Conservation (phyloP, 1,139 yeast genomes). For the Yamadazyma jaroonii region DNA sequence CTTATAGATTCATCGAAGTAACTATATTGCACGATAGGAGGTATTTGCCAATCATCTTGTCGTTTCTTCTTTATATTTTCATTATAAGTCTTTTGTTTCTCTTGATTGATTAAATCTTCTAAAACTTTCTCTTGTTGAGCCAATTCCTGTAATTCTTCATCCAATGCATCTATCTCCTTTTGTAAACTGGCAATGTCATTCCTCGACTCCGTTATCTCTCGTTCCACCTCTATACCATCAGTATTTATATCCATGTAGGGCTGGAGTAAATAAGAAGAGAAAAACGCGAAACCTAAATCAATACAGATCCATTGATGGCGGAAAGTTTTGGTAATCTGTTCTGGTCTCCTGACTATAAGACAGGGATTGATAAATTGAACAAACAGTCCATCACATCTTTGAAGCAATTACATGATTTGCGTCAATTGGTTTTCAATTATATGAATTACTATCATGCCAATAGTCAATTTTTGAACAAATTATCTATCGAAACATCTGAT, state of each 20-base stretch:
- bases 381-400: slow-evolving; percentile 33
- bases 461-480: slow-evolving; percentile 29
- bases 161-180: slow-evolving; percentile 15
- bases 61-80: slow-evolving; percentile 7
- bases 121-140: slow-evolving; percentile 1
- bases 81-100: slow-evolving; percentile 5
- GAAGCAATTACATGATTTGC: slow-evolving; percentile 41
- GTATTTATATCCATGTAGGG: no score
- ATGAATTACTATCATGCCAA: slow-evolving; percentile 38
- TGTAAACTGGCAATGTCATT: slow-evolving; percentile 16
- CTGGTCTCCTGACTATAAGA: slow-evolving; percentile 45
- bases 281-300: slow-evolving; percentile 3
- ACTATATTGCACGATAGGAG: slow-evolving; percentile 22
- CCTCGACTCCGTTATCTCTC: slow-evolving; percentile 8
- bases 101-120: slow-evolving; percentile 3
- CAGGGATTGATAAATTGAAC: slow-evolving; percentile 33
- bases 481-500: slow-evolving; percentile 5
- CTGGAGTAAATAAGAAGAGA: no score
- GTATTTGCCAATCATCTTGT: slow-evolving; percentile 7
- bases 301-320: background rate
- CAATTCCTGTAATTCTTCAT: slow-evolving; percentile 9
- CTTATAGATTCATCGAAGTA: slow-evolving; percentile 30
- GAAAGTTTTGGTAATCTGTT: slow-evolving; percentile 15
- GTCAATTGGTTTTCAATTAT: slow-evolving; percentile 37
- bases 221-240: background rate